phyloP scores from a whole-genome alignment of 345 rosid species.

The Dipteronia dyeriana region DNA sequence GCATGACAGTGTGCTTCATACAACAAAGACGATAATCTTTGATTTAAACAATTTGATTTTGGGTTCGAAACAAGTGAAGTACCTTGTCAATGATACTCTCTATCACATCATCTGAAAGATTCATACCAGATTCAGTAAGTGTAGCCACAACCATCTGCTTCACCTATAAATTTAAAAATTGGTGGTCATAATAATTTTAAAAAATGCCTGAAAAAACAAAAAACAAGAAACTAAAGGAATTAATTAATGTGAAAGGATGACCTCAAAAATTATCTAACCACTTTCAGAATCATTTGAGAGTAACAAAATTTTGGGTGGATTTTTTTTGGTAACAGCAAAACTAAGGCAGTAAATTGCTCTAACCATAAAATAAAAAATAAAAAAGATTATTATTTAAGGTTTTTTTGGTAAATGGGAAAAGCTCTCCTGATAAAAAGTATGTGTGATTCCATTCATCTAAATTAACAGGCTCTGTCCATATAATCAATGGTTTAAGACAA shows the following conservation, averaged over 20 bases:
- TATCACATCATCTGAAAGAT: conserved; percentile 72
- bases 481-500: neutral
- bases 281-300: neutral
- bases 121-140: conserved; percentile 88
- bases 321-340: neutral
- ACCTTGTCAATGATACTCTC: conserved; percentile 91
- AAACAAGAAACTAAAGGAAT: neutral
- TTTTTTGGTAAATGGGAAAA: neutral
- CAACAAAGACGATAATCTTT: neutral
- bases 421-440: neutral
- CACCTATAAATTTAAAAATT: conserved; percentile 40
- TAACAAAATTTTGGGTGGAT: neutral
- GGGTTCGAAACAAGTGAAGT: conserved; percentile 2
- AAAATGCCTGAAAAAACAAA: conserved; percentile 7
- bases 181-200: neutral
- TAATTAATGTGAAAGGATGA: neutral
- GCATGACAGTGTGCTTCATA: neutral
- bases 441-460: neutral
- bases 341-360: neutral
- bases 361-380: neutral
- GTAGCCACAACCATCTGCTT: conserved; percentile 95
- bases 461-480: neutral
- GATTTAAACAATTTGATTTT: neutral
- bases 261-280: neutral
- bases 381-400: neutral